phyloP scores from a whole-genome alignment of 2,329 filamentous ascomycete genomes.

The Colletotrichum ledebouriae region DNA sequence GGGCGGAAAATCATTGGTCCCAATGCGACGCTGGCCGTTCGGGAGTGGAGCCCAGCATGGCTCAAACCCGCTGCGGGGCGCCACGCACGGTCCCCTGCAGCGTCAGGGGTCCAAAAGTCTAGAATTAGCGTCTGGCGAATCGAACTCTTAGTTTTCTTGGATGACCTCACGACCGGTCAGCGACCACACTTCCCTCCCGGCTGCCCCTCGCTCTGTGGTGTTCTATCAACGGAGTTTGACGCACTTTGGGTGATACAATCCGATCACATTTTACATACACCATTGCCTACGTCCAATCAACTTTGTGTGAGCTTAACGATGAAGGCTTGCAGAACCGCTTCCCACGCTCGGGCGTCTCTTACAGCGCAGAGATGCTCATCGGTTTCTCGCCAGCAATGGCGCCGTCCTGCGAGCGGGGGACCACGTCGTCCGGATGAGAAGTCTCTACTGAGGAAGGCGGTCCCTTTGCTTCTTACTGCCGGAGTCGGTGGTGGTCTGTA shows the following conservation, averaged over 20 bases:
- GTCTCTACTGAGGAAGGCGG: constrained; percentile 10
- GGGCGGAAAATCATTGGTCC: constrained; percentile 43
- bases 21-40: constrained; percentile 10
- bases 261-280: neutral
- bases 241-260: constrained; percentile 1
- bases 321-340: constrained; percentile 35
- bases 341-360: constrained; percentile 36
- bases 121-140: constrained; percentile 39
- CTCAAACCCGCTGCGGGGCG: constrained; percentile 32
- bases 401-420: constrained; percentile 31
- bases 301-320: constrained; percentile 12
- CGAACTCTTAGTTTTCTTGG: constrained; percentile 41
- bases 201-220: constrained; percentile 17
- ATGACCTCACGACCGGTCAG: constrained; percentile 44
- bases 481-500: constrained; percentile 55
- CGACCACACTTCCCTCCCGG: constrained; percentile 2
- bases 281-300: neutral
- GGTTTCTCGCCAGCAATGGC: constrained; percentile 28
- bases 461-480: constrained; percentile 26
- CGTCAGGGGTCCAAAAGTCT: constrained; percentile 37
- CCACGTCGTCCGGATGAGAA: constrained; percentile 20
- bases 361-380: constrained; percentile 36
- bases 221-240: constrained; percentile 16
- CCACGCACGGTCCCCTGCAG: constrained; percentile 29
- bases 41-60: constrained; percentile 20